A percentile compares a stretch with the other conserved stretches of the same genome.
phyloP scores from a whole-genome alignment of 2,329 filamentous ascomycete species.

The Alternaria gaisen region DNA sequence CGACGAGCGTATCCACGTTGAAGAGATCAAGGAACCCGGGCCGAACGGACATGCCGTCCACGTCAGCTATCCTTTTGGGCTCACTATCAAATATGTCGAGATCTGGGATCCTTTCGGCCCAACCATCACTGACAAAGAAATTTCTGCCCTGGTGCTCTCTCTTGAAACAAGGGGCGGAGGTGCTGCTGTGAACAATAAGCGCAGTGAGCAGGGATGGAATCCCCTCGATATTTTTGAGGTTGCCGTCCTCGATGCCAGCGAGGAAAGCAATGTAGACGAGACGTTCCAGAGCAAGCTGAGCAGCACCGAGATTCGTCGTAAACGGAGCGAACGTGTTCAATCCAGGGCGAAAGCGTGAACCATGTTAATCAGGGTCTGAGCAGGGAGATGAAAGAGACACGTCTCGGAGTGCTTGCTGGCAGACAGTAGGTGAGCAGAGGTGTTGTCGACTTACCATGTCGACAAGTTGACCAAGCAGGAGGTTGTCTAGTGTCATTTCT shows the following conservation, averaged over 20 bases:
- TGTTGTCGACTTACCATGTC: slow-evolving; percentile 13
- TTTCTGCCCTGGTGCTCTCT: slow-evolving; percentile 85
- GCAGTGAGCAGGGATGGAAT: slow-evolving; percentile 78
- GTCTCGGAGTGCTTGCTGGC: slow-evolving; percentile 19
- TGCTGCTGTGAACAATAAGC: slow-evolving; percentile 83
- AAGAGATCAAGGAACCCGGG: slow-evolving; percentile 57
- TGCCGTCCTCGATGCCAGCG: slow-evolving; percentile 79
- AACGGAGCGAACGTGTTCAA: slow-evolving; percentile 41
- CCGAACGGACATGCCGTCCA: slow-evolving; percentile 64
- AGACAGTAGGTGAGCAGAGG: slow-evolving; percentile 19
- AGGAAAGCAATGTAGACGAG: slow-evolving; percentile 59
- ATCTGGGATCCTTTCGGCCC: slow-evolving; percentile 91
- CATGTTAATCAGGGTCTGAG: background rate
- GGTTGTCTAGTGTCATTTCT: slow-evolving; percentile 26
- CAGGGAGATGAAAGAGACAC: slow-evolving; percentile 11
- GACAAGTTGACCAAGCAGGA: slow-evolving; percentile 23
- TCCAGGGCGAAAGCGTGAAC: slow-evolving; percentile 35
- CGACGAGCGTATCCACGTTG: slow-evolving; percentile 52
- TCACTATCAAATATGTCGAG: slow-evolving; percentile 80
- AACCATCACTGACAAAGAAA: slow-evolving; percentile 80
- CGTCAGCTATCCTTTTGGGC: slow-evolving; percentile 66
- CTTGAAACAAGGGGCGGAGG: slow-evolving; percentile 87
- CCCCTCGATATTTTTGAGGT: slow-evolving; percentile 85
- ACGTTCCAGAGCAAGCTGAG: slow-evolving; percentile 86
- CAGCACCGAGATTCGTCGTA: slow-evolving; percentile 80